Conservation (phyloP, 495 filamentous ascomycete genomes). For the Niebla homalea region DNA sequence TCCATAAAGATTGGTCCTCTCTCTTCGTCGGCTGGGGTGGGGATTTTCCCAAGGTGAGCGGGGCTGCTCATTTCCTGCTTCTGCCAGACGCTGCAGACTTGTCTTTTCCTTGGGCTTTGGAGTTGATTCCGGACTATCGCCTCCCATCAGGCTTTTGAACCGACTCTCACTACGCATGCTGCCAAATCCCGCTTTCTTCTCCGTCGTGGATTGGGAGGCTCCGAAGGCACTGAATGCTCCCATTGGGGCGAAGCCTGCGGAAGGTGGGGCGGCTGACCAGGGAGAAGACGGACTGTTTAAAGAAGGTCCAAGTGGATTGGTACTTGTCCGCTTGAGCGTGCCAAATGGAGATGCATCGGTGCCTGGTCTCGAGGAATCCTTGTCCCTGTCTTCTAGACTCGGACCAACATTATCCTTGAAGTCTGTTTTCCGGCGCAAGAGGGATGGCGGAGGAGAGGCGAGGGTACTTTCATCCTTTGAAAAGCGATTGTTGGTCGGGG, state of each 20-base stretch:
- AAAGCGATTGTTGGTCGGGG: conserved; percentile 36
- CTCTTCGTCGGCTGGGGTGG: conserved; percentile 39
- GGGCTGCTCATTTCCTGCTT: conserved; percentile 32
- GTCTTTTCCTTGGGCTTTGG: conserved; percentile 40
- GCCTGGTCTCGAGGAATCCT: conserved; percentile 25
- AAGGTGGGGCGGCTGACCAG: conserved; percentile 51
- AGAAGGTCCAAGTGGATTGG: conserved; percentile 42
- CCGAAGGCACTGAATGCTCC: conserved; percentile 83
- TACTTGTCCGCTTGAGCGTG: conserved; percentile 56
- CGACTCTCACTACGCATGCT: conserved; percentile 64
- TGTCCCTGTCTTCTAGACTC: conserved; percentile 36
- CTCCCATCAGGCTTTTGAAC: conserved; percentile 69
- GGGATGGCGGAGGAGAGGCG: conserved; percentile 48
- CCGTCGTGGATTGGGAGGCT: conserved; percentile 33
- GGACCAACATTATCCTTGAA: conserved; percentile 33
- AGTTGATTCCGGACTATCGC: conserved; percentile 59
- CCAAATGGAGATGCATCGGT: conserved; percentile 41
- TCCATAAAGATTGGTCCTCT: conserved; percentile 73
- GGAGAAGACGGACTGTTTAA: conserved; percentile 46
- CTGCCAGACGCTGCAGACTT: conserved; percentile 38
- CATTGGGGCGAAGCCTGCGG: conserved; percentile 51
- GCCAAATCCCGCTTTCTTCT: conserved; percentile 58
- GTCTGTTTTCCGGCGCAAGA: conserved; percentile 65
- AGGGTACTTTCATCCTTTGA: conserved; percentile 46
- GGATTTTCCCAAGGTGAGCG: conserved; percentile 42